Evolutionary conservation across 257 asterid species (phyloP).

Genomic region (Agastache rugosa): DNA sequence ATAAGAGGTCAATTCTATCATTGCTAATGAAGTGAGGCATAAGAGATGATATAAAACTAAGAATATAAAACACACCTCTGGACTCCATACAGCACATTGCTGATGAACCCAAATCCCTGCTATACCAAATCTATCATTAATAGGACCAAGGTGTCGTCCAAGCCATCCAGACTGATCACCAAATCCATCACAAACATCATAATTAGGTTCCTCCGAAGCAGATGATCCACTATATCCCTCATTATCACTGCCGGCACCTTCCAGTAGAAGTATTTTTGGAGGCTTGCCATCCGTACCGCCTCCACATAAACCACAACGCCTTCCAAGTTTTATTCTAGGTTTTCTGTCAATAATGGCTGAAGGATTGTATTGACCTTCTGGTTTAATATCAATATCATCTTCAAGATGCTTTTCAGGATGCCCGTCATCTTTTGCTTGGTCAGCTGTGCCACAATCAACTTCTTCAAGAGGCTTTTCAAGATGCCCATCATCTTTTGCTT

Average conservation of each 20-base stretch:
- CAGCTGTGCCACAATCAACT: slow-evolving; percentile 41
- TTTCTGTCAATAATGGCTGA: slow-evolving; percentile 48
- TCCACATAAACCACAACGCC: slow-evolving; percentile 96
- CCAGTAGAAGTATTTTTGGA: slow-evolving; percentile 69
- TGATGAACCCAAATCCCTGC: slow-evolving; percentile 99
- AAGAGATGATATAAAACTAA: slow-evolving; percentile 21
- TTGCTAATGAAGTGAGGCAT: slow-evolving; percentile 14
- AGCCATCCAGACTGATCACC: slow-evolving; percentile 97
- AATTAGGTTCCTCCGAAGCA: slow-evolving; percentile 84
- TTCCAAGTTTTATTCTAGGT: slow-evolving; percentile 72
- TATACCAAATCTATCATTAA: slow-evolving; percentile 91
- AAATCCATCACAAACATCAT: slow-evolving; percentile 95
- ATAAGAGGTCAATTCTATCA: slow-evolving; percentile 18
- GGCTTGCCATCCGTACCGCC: slow-evolving; percentile 94
- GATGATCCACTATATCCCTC: slow-evolving; percentile 87
- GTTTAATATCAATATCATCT: slow-evolving; percentile 44
- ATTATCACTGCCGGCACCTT: slow-evolving; percentile 79
- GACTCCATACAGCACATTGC: slow-evolving; percentile 99
- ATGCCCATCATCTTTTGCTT: slow-evolving; percentile 42
- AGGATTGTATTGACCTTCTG: slow-evolving; percentile 37
- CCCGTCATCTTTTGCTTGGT: slow-evolving; percentile 42
- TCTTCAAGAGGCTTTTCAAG: slow-evolving; percentile 52
- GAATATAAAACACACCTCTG: slow-evolving; percentile 73
- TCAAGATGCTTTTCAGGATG: slow-evolving; percentile 48
- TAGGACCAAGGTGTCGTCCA: slow-evolving; percentile 96